A percentile compares a stretch with the other conserved stretches of the same genome.
These are phyloP conservation scores for Aspergillus avenaceus DNA, from an alignment of 495 filamentous ascomycete genomes.

Conservation along the genomic window DNA sequence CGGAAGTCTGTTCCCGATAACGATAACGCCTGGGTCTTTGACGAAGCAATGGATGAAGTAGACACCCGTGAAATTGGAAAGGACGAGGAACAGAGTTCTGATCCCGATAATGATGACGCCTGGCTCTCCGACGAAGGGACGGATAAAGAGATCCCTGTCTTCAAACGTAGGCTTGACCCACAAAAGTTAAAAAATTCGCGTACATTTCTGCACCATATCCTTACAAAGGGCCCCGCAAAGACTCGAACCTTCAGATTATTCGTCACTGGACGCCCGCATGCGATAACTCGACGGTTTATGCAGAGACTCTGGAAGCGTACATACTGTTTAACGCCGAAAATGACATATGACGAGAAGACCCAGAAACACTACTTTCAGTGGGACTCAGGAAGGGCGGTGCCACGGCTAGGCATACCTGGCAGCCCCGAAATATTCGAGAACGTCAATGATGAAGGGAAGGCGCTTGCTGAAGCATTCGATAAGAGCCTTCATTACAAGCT, in stretches of 20 bases:
- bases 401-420: neutral
- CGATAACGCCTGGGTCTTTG: no score
- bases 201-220: no score
- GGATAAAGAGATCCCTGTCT: no score
- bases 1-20: no score
- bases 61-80: no score
- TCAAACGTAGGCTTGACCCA: no score
- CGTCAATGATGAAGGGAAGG: slow-evolving; percentile 3
- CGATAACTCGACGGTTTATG: slow-evolving; percentile 43
- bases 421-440: neutral
- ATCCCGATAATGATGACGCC: no score
- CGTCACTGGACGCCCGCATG: slow-evolving; percentile 33
- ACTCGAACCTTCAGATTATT: slow-evolving; percentile 28
- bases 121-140: no score
- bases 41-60: no score
- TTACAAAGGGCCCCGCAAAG: slow-evolving; percentile 28
- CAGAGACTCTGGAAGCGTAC: slow-evolving; percentile 39
- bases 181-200: no score
- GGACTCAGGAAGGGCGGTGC: slow-evolving; percentile 18
- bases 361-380: slow-evolving; percentile 23
- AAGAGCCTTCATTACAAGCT: no score
- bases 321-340: slow-evolving; percentile 34
- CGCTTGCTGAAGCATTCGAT: neutral
- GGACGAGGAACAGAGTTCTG: no score
- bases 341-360: slow-evolving; percentile 16